Conservation (phyloP, 2,329 filamentous ascomycete genomes). For the Davidsoniella eucalypti region DNA sequence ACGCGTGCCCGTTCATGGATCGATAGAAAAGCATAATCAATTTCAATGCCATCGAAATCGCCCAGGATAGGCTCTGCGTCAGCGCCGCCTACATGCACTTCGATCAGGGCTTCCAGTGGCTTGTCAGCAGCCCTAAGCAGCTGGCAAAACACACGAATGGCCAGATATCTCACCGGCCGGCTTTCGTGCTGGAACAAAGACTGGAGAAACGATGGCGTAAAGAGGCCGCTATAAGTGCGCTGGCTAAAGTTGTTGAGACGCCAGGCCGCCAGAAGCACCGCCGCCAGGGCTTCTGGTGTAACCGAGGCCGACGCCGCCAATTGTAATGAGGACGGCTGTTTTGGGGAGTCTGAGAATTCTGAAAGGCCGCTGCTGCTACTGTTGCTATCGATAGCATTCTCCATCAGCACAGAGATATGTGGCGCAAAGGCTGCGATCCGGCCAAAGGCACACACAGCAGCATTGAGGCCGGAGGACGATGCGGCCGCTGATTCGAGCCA, state of each 20-base stretch:
- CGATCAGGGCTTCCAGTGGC: conserved; percentile 56
- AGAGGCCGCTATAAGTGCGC: conserved; percentile 45
- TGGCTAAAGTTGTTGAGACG: conserved; percentile 65
- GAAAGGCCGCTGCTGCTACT: neutral
- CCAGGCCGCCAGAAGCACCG: conserved; percentile 51
- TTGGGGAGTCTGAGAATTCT: neutral
- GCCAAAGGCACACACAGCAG: conserved; percentile 53
- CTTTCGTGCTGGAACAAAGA: conserved; percentile 45
- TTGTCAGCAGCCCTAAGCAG: conserved; percentile 66
- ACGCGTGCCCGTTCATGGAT: conserved; percentile 40
- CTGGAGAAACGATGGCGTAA: conserved; percentile 53
- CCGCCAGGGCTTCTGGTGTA: conserved; percentile 17
- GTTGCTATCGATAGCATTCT: conserved; percentile 21
- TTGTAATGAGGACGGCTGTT: conserved; percentile 7
- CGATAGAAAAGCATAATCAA: conserved; percentile 64
- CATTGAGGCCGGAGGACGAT: conserved; percentile 19
- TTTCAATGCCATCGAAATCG: conserved; percentile 54
- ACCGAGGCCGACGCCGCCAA: conserved; percentile 13
- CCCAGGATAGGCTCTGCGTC: conserved; percentile 47
- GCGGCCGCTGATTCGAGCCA: conserved; percentile 35
- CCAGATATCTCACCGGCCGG: conserved; percentile 56
- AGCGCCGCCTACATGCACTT: conserved; percentile 43
- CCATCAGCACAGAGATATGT: conserved; percentile 58
- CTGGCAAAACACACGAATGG: conserved; percentile 64
- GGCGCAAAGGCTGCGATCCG: conserved; percentile 69